A percentile compares a stretch with the other conserved stretches of the same genome.
phyloP scores from a whole-genome alignment of 768 basidiomycete genomes.

The Boletus subcaerulescens region DNA sequence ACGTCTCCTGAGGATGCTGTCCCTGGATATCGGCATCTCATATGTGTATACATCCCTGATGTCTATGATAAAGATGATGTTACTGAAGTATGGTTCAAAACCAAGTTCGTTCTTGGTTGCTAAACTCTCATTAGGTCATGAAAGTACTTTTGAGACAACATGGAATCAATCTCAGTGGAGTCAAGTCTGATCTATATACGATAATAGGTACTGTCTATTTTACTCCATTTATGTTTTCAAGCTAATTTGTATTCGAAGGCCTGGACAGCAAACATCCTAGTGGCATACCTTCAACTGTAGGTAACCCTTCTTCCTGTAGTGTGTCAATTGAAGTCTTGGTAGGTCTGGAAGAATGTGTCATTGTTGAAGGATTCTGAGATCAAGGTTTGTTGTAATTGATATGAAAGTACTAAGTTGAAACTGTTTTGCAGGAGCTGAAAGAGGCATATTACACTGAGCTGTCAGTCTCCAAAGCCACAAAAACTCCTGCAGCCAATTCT shows the following conservation, averaged over 20 bases:
- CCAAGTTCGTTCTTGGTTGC: background rate
- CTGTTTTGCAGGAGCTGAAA: slow-evolving; percentile 49
- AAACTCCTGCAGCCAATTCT: slow-evolving; percentile 15
- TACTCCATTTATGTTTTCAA: background rate
- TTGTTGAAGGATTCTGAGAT: slow-evolving; percentile 59
- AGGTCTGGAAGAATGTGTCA: slow-evolving; percentile 69
- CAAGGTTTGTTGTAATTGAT: slow-evolving; percentile 42
- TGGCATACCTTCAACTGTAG: slow-evolving; percentile 67
- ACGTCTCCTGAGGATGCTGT: slow-evolving; percentile 52
- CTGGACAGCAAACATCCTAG: slow-evolving; percentile 77
- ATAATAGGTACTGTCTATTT: slow-evolving; percentile 43
- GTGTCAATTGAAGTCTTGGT: slow-evolving; percentile 1
- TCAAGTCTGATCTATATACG: slow-evolving; percentile 73
- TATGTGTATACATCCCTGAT: slow-evolving; percentile 71
- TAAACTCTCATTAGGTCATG: slow-evolving; percentile 49
- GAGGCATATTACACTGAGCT: slow-evolving; percentile 58
- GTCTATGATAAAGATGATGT: slow-evolving; percentile 64
- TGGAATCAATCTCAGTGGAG: slow-evolving; percentile 61
- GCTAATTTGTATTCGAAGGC: slow-evolving; percentile 37
- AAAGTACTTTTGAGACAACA: slow-evolving; percentile 62
- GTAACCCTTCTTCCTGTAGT: slow-evolving; percentile 11
- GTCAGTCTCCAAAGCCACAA: slow-evolving; percentile 28
- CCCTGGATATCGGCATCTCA: slow-evolving; percentile 56
- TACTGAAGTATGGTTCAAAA: slow-evolving; percentile 41
- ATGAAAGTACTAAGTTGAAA: background rate